A percentile compares a stretch with the other conserved stretches of the same genome.
Conservation (phyloP, 192 early-diverging fungal species). For the Spizellomyces punctatus region DNA sequence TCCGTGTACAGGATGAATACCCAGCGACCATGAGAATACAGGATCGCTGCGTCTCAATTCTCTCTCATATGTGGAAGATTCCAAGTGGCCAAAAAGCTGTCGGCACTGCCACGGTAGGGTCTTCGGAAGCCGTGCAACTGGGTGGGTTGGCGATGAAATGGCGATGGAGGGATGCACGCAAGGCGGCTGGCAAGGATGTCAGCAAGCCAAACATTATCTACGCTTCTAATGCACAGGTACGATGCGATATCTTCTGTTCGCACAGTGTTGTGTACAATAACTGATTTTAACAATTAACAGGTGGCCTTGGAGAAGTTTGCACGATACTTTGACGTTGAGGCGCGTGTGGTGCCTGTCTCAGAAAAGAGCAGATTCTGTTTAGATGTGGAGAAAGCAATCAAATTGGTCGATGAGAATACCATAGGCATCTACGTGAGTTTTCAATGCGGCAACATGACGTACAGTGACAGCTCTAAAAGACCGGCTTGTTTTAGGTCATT, state of each 20-base stretch:
- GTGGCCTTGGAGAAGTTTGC: slow-evolving; percentile 69
- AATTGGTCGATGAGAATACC: slow-evolving; percentile 81
- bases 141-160: slow-evolving; percentile 78
- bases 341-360: slow-evolving; percentile 61
- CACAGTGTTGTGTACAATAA: no score
- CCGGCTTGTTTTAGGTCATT: slow-evolving; percentile 44
- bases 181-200: slow-evolving; percentile 62
- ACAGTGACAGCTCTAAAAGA: no score
- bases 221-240: slow-evolving; percentile 69
- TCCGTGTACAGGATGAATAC: background rate
- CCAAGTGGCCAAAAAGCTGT: slow-evolving; percentile 48
- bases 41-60: slow-evolving; percentile 65
- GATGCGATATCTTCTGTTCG: no score
- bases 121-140: slow-evolving; percentile 79
- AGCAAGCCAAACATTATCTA: slow-evolving; percentile 80
- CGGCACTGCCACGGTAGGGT: slow-evolving; percentile 76
- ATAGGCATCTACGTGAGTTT: slow-evolving; percentile 62
- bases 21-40: background rate
- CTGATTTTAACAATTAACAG: no score
- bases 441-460: no score
- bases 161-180: slow-evolving; percentile 66
- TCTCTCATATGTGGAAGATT: slow-evolving; percentile 71
- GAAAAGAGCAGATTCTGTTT: slow-evolving; percentile 33
- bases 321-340: slow-evolving; percentile 78
- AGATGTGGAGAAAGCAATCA: slow-evolving; percentile 56